Evolutionary conservation across 441 rosid species (phyloP), one percentile per base, ranked within the genome.

Genomic region (Adansonia grandidieri): DNA sequence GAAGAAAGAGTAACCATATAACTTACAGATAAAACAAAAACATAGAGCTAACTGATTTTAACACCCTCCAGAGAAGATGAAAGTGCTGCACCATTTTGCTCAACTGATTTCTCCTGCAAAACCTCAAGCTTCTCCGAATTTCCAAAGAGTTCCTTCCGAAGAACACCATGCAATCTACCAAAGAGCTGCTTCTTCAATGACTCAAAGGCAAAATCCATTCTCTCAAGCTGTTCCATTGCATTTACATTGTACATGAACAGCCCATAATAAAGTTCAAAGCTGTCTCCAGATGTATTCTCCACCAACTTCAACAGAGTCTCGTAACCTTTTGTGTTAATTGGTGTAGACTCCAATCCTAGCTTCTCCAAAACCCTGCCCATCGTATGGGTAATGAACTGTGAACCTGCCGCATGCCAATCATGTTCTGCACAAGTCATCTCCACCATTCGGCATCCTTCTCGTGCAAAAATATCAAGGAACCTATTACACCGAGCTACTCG

Each of bases 391-490:
- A 90, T 87, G 76, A 91, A 91, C 82, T 91, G 92, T 6, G 96
- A 91, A 57, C 92, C 93, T 40, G 92, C 95, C 5, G 92, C 93
- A 74, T 88, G 80, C 84, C 84, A 17, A 75, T 89, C 95, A 78
- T 91, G 95, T 78, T 89, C 91, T 48, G 88, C 88, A 80, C 95
- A 89, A 13, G 89, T 82, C 93, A 91, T 91, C 82, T 88, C 95
- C 73, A 88, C 87, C 93, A 91, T 91, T 63, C 65, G 64, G 78
- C 95, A 91, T 48, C 91, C 91, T 80, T 91, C 95, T 40, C 80
- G 81, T 14, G 93, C 87, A 74, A 91, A 91, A 71, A 84, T 71
- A 65, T 87, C 89, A 14, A 91, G 88, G 81, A 89, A 89, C 50
- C 76, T 80, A 60, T 86, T 74, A 54, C 91, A 87, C n/a, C 91